Evolutionary conservation across 257 asterid species (phyloP), one percentile per base, ranked within the genome.

Genomic region (Solanum medicagineum): DNA sequence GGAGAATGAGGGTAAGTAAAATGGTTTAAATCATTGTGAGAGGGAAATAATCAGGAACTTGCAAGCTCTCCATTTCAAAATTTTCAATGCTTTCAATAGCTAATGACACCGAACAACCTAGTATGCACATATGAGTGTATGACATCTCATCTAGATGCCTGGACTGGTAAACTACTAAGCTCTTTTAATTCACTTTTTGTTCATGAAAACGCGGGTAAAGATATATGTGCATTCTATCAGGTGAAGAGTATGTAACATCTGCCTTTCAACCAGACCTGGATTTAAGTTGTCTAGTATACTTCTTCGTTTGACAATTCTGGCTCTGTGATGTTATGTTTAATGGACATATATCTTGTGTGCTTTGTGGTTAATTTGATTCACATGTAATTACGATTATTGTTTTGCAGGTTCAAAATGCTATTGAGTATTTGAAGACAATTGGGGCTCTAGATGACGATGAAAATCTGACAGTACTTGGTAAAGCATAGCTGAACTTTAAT

Each of bases 381-480:
- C 63, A 69, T 84, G 70, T 24, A 73, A 53, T 84, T 42, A 54
- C 83, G 59, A 83, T 42, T 59, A 86, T 87, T 92, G 80, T 75
- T 85, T 89, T 73, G 83, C 94, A 95, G 99, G 98, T 95, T 91
- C 95, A 95, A 87, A 95, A 95, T 85, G 99, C 99, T 45, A 85
- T 95, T 12, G 97, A 92, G 51, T 95, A 92, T 89, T 88, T 95
- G 89, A 95, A 93, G 94, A 90, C 86, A 83, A 95, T 95, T 86
- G 98, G 99, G 84, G 99, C 99, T 84, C 91, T 95, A 71, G 98
- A 91, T 91, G 98, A 93, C 79, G 88, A 89, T 74, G 98, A 96
- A 90, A 92, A 94, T 80, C 95, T 96, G 59, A 93, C 99, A 47
- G 90, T 91, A 77, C 94, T 96, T 24, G 99, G 99, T 95, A 91